phyloP scores from a whole-genome alignment of 2,329 filamentous ascomycete genomes.

The Alternaria arborescens region DNA sequence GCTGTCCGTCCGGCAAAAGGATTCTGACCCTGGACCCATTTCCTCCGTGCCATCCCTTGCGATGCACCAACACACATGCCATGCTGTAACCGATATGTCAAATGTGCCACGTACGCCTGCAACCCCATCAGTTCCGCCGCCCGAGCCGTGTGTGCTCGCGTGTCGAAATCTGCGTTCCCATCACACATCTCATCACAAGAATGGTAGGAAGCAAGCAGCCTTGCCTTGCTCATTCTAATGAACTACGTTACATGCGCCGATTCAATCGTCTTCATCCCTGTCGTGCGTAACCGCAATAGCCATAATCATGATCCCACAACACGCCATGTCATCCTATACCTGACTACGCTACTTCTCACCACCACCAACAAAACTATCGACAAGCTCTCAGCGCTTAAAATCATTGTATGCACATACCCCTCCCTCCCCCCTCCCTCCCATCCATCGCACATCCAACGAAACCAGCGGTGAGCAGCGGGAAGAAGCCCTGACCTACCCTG shows the following conservation, averaged over 20 bases:
- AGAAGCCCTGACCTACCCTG: not conserved
- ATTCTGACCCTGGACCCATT: slow-evolving; percentile 16
- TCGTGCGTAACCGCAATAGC: not conserved
- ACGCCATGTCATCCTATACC: not conserved
- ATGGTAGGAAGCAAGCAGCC: not conserved
- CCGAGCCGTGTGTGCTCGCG: slow-evolving; percentile 4
- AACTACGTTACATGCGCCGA: not conserved
- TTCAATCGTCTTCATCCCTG: not conserved
- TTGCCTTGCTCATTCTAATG: not conserved
- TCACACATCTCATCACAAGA: not conserved
- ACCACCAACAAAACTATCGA: not conserved
- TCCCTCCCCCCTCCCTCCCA: not conserved
- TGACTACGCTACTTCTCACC: not conserved
- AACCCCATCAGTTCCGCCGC: slow-evolving; percentile 12
- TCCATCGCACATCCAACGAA: not conserved
- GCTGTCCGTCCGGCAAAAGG: slow-evolving; percentile 11
- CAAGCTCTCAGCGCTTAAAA: not conserved
- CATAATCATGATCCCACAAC: not conserved
- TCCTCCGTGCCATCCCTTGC: slow-evolving; percentile 15
- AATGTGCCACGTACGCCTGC: slow-evolving; percentile 12
- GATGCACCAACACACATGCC: slow-evolving; percentile 1
- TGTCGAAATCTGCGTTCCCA: slow-evolving; percentile 1
- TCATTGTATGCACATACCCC: not conserved
- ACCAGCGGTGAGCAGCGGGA: slow-evolving; percentile 7
- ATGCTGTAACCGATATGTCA: slow-evolving; percentile 7